Evolutionary conservation across 139 green algal species (phyloP).

Genomic region (Zygnema circumcarinatum): DNA sequence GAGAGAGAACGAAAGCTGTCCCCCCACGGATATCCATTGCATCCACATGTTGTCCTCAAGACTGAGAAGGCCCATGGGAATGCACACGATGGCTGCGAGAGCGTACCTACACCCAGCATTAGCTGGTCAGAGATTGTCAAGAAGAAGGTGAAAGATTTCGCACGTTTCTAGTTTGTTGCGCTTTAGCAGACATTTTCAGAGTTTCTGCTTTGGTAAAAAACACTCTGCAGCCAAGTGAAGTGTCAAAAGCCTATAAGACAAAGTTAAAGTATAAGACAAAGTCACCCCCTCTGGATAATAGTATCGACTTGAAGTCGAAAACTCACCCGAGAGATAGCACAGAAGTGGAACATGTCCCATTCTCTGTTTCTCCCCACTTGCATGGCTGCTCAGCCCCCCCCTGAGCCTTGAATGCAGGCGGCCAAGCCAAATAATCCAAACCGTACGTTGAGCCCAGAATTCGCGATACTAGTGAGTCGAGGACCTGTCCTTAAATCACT

Average conservation of each 20-base stretch:
- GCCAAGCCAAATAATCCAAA: constrained; percentile 30
- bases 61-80: constrained; percentile 34
- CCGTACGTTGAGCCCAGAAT: constrained; percentile 14
- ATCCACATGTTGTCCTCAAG: constrained; percentile 57
- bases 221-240: too few relatives aligned
- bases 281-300: too few relatives aligned
- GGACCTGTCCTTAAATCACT: constrained; percentile 1
- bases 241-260: too few relatives aligned
- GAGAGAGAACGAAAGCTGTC: constrained; percentile 32
- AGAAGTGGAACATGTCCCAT: constrained; percentile 9
- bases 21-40: constrained; percentile 27
- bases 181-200: too few relatives aligned
- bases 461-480: constrained; percentile 24
- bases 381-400: neutral
- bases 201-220: too few relatives aligned
- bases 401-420: neutral
- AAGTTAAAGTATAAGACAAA: too few relatives aligned
- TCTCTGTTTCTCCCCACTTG: neutral
- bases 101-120: neutral
- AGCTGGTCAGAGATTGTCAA: too few relatives aligned
- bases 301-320: too few relatives aligned
- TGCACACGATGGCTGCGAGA: constrained; percentile 8
- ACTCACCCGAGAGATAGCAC: constrained; percentile 39
- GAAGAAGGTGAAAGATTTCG: too few relatives aligned
- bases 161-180: too few relatives aligned